A percentile compares a stretch with the other conserved stretches of the same genome.
Evolutionary conservation across 176 grass and related monocot genomes (phyloP).

Genomic region (Aegilops speltoides): DNA sequence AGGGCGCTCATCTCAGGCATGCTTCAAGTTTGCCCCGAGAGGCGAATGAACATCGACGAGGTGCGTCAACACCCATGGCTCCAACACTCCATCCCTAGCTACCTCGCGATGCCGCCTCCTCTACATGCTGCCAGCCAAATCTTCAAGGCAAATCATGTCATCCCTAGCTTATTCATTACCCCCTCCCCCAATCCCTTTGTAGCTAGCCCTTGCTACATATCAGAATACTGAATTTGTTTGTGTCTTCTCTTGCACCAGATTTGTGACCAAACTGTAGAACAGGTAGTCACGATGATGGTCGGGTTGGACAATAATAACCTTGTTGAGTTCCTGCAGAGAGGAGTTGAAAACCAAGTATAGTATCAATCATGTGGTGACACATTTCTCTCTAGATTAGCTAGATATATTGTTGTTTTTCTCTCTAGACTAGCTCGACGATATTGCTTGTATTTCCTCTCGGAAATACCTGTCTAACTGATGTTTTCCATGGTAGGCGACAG

Average conservation of each 20-base stretch:
- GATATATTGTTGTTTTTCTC: background rate
- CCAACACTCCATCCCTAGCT: constrained; percentile 34
- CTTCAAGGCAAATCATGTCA: constrained; percentile 31
- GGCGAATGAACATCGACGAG: constrained; percentile 50
- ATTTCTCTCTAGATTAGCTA: background rate
- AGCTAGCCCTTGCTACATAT: background rate
- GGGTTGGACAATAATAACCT: constrained; percentile 54
- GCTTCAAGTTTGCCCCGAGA: constrained; percentile 43
- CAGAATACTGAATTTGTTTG: background rate
- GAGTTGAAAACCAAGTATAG: constrained; percentile 29
- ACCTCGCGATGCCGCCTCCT: constrained; percentile 38
- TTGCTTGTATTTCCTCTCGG: too few relatives aligned
- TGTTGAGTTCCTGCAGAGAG: constrained; percentile 39
- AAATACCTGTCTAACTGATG: background rate
- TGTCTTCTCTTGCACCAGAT: constrained; percentile 16
- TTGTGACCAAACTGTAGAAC: constrained; percentile 43
- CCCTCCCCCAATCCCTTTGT: background rate
- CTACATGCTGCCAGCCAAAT: constrained; percentile 18
- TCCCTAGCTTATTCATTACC: background rate
- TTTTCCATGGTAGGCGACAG: constrained; percentile 41
- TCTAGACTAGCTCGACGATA: too few relatives aligned
- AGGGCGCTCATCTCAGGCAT: constrained; percentile 58
- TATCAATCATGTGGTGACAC: background rate
- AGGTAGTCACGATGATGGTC: constrained; percentile 27
- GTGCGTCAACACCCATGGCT: constrained; percentile 63